A percentile compares a stretch with the other conserved stretches of the same genome.
These are phyloP conservation scores for Sugiyamaella japonica DNA, from an alignment of 1,139 yeast species.

Conservation along the genomic window DNA sequence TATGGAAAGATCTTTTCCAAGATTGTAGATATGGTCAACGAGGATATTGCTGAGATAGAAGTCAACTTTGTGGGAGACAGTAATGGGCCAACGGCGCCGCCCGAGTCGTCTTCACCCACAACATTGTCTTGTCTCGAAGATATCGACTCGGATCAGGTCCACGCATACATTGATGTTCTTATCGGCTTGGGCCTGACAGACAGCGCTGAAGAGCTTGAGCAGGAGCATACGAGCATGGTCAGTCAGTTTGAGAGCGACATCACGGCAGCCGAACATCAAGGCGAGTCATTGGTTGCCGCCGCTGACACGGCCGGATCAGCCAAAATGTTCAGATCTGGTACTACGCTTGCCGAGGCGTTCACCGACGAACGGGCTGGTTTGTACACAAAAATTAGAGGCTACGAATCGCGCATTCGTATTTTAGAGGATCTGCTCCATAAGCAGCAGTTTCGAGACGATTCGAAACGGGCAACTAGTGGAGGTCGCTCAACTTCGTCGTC, in stretches of 20 bases:
- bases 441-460: constrained; percentile 34
- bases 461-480: constrained; percentile 1
- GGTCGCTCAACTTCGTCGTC: constrained; percentile 10
- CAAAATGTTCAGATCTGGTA: constrained; percentile 9
- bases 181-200: constrained; percentile 29
- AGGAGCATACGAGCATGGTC: constrained; percentile 6
- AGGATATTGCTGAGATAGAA: constrained; percentile 23
- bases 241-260: neutral
- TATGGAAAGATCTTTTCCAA: constrained; percentile 22
- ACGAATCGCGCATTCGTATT: constrained; percentile 43
- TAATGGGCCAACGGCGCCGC: neutral
- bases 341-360: constrained; percentile 1
- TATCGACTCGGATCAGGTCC: constrained; percentile 20
- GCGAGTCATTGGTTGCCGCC: neutral
- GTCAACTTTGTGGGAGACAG: constrained; percentile 14
- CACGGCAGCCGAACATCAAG: neutral
- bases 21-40: constrained; percentile 15
- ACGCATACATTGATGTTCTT: constrained; percentile 30
- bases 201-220: constrained; percentile 28
- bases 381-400: constrained; percentile 23
- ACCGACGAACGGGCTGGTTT: constrained; percentile 5
- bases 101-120: neutral
- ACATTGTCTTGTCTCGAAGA: neutral
- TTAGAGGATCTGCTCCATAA: constrained; percentile 43
- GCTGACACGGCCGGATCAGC: neutral